Percentiles rank a stretch among this genome's conserved stretches.
phyloP scores from a whole-genome alignment of 192 early-diverging fungal genomes.

The Fimicolochytrium jonesii region DNA sequence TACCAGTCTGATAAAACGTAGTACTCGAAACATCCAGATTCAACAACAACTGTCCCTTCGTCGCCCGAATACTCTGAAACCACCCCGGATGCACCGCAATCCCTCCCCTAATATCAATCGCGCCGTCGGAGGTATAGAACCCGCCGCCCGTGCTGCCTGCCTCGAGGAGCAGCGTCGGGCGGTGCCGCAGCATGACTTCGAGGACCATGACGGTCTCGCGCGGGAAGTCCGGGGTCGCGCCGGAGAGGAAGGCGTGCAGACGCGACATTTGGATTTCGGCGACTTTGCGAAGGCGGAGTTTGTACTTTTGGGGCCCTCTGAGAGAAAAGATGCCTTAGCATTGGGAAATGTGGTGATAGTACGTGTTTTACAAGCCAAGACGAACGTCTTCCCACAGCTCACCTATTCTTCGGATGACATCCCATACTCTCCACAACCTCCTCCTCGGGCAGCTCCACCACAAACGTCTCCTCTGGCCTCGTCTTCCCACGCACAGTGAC shows the following conservation, averaged over 20 bases:
- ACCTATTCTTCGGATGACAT: background rate
- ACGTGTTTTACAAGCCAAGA: background rate
- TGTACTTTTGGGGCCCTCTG: slow-evolving; percentile 53
- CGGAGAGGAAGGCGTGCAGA: slow-evolving; percentile 38
- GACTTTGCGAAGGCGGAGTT: slow-evolving; percentile 59
- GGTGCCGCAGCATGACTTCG: slow-evolving; percentile 78
- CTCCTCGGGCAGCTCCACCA: slow-evolving; percentile 9
- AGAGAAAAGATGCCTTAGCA: background rate
- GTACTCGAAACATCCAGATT: slow-evolving; percentile 56
- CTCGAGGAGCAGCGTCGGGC: slow-evolving; percentile 52
- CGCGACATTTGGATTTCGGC: slow-evolving; percentile 57
- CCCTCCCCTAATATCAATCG: slow-evolving; percentile 56
- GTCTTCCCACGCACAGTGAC: background rate
- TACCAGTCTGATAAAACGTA: slow-evolving; percentile 50
- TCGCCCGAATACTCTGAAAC: slow-evolving; percentile 79
- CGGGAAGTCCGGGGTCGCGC: slow-evolving; percentile 40
- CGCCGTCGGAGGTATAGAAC: slow-evolving; percentile 72
- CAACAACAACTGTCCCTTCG: slow-evolving; percentile 54
- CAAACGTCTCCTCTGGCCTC: background rate
- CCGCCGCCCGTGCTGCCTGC: slow-evolving; percentile 79
- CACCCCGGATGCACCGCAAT: slow-evolving; percentile 87
- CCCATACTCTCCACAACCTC: slow-evolving; percentile 13
- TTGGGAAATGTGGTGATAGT: background rate
- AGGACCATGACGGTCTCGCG: slow-evolving; percentile 47
- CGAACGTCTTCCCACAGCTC: background rate